Base-by-base conservation (phyloP, 2,329 filamentous ascomycete species). In the Boeremia lycopersici region DNA sequence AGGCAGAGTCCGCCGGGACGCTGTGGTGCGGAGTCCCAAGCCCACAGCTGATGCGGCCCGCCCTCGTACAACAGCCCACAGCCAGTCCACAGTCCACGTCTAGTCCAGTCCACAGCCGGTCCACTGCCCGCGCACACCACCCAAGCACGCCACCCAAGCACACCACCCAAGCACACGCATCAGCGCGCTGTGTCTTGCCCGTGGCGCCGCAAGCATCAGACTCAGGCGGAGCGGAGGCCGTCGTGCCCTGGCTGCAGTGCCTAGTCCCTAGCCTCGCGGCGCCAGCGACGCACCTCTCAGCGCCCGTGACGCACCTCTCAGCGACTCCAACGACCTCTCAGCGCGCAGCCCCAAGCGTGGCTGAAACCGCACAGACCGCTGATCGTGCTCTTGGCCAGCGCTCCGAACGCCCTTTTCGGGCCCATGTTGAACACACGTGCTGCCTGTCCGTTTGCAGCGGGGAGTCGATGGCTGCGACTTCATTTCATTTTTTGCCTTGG, bases 341-440 rank as follows among this genome's bases (percentile, higher is more conserved):
- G 35, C 29, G 52, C 35, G 56, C 39, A 36, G 34, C 49, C 55
- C 60, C 57, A 69, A 63, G 63, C 60, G 48, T 64, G 61, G 62
- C 66, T 69, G 68, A 69, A 71, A 70, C 68, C 15, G 57, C 50
- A 31, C 43, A 58, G 43, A 42, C 48, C 57, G 62, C 52, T 61
- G 62, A 65, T 67, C 64, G 47, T 36, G 9, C 48, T 48, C 62
- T 65, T 67, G 62, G 62, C 64, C 28, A 47, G 44, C 44, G 53
- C 53, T 31, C 40, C 49, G 45, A 15, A 17, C 3, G n/a, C 13
- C 13, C 33, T 15, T 7, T 13, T 15, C 9, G 12, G 31, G 6
- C 31, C n/a, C 6, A n/a, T 33, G 31, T 13, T 13, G 2, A 33
- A 6, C 31, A 33, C 12, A 8, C 56, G 53, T 46, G 48, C 57